These are phyloP conservation scores for Mucor lusitanicus DNA, from an alignment of 371 early-diverging fungal genomes.

Conservation along the genomic window DNA sequence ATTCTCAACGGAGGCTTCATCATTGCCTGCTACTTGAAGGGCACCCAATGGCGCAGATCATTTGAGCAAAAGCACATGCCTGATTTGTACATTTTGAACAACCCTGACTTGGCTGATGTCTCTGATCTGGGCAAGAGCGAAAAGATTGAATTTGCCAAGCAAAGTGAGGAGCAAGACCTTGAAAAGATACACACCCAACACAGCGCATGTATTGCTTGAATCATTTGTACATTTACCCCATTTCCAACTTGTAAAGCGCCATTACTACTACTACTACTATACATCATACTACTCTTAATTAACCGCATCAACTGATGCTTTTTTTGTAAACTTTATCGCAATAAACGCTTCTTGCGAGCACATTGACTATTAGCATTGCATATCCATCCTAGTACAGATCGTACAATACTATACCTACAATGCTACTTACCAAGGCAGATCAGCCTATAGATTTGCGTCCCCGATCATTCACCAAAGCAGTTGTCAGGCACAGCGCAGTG, in stretches of 20 bases:
- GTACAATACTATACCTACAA: no score
- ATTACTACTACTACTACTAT: neutral
- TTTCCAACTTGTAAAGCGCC: neutral
- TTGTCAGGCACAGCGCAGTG: no score
- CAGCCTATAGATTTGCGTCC: no score
- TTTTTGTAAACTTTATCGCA: neutral
- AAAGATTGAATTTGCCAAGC: neutral
- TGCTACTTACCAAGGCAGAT: no score
- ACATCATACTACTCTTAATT: neutral
- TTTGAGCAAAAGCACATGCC: constrained; percentile 29
- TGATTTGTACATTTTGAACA: constrained; percentile 3
- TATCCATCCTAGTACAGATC: neutral
- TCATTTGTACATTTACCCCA: neutral
- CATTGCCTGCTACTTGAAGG: constrained; percentile 22
- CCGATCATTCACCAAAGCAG: no score
- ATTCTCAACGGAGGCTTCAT: constrained; percentile 23
- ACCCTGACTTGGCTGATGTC: neutral
- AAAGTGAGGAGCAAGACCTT: neutral
- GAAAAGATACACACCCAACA: constrained; percentile 6
- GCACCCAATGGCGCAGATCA: constrained; percentile 25
- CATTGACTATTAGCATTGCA: neutral
- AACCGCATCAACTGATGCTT: neutral
- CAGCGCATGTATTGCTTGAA: constrained; percentile 4
- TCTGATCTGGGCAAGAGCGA: neutral
- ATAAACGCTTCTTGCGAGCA: neutral